Evolutionary conservation across 192 early-diverging fungal species (phyloP).

Genomic region (Diversispora eburnea): DNA sequence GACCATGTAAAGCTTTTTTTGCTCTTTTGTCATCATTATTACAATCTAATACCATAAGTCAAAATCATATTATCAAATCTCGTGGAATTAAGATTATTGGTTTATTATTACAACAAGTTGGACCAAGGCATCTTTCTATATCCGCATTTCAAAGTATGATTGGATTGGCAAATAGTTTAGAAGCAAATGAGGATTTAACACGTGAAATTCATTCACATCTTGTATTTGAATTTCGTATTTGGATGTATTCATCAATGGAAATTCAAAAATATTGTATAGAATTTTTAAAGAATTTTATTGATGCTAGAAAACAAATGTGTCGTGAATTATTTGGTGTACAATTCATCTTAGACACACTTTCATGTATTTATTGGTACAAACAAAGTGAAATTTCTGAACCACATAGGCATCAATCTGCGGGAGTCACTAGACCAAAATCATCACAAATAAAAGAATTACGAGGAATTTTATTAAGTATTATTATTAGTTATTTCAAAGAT

Average conservation of each 20-base stretch:
- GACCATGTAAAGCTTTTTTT: slow-evolving; percentile 26
- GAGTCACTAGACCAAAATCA: slow-evolving; percentile 22
- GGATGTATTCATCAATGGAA: slow-evolving; percentile 27
- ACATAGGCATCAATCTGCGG: slow-evolving; percentile 12
- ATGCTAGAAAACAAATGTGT: slow-evolving; percentile 27
- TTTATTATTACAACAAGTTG: slow-evolving; percentile 23
- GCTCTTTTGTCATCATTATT: slow-evolving; percentile 18
- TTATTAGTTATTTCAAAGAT: slow-evolving; percentile 22
- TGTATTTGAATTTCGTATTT: slow-evolving; percentile 27
- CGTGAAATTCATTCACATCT: slow-evolving; percentile 15
- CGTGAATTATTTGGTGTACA: slow-evolving; percentile 24
- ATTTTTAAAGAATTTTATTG: slow-evolving; percentile 24
- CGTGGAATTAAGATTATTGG: slow-evolving; percentile 26
- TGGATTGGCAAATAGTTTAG: slow-evolving; percentile 4
- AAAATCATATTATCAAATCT: slow-evolving; percentile 21
- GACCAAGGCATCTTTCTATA: slow-evolving; percentile 25
- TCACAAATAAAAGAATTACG: slow-evolving; percentile 27
- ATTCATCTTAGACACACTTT: slow-evolving; percentile 18
- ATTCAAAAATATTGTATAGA: slow-evolving; percentile 31
- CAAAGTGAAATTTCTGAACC: slow-evolving; percentile 17
- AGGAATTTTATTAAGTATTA: slow-evolving; percentile 15
- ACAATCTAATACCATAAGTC: slow-evolving; percentile 23
- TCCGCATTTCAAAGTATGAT: slow-evolving; percentile 29
- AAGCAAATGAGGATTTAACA: background rate
- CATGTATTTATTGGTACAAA: slow-evolving; percentile 28